A percentile compares a stretch with the other conserved stretches of the same genome.
Evolutionary conservation across 768 basidiomycete genomes (phyloP).

Genomic region (Suillus cothurnatus): DNA sequence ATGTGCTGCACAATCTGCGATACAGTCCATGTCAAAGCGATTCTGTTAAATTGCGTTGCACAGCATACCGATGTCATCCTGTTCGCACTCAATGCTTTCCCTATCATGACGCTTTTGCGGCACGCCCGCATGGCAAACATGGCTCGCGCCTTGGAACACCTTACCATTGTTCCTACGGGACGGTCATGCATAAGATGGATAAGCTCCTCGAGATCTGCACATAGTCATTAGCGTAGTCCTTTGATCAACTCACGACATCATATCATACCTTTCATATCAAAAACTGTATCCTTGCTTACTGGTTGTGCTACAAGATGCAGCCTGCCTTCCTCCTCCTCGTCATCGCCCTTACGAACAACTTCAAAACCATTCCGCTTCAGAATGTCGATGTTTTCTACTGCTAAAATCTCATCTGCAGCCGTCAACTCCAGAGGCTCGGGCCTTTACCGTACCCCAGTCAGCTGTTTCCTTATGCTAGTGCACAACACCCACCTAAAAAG

Average conservation of each 20-base stretch:
- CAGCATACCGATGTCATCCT: constrained; percentile 73
- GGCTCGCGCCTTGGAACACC: constrained; percentile 88
- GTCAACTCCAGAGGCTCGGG: constrained; percentile 80
- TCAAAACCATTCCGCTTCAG: constrained; percentile 91
- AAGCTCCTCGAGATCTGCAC: constrained; percentile 87
- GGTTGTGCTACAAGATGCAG: constrained; percentile 82
- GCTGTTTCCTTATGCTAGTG: background rate
- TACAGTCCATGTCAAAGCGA: background rate
- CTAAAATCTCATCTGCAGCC: constrained; percentile 87
- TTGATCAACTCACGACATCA: background rate
- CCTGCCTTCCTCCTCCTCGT: constrained; percentile 38
- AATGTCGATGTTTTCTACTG: constrained; percentile 84
- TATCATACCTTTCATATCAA: constrained; percentile 78
- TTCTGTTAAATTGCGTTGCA: background rate
- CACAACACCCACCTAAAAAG: constrained; percentile 62
- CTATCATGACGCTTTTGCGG: constrained; percentile 95
- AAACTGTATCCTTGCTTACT: constrained; percentile 87
- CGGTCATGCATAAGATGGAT: constrained; percentile 82
- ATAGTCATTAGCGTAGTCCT: constrained; percentile 7
- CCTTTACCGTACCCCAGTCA: constrained; percentile 42
- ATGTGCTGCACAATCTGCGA: constrained; percentile 74
- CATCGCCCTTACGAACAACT: constrained; percentile 56
- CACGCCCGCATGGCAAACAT: constrained; percentile 99
- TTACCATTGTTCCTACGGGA: constrained; percentile 79
- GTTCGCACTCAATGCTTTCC: constrained; percentile 71